These are phyloP conservation scores for Tylopilus orsonianus DNA, from an alignment of 1,284 basidiomycete genomes.

Conservation along the genomic window DNA sequence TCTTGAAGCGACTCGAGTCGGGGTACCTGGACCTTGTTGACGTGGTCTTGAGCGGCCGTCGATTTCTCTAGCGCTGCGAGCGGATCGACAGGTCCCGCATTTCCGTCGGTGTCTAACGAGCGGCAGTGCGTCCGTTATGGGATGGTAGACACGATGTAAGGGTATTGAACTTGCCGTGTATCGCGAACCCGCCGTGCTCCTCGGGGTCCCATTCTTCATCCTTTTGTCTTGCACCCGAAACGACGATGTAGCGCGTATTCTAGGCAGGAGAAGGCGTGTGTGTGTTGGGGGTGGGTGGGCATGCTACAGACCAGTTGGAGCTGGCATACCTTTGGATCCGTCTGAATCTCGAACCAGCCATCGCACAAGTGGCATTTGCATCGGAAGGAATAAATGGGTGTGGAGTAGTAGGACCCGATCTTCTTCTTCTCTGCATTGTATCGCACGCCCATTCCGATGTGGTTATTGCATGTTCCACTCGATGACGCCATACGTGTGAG, in stretches of 20 bases:
- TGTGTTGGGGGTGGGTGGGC: neutral
- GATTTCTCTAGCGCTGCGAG: constrained; percentile 88
- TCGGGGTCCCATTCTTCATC: constrained; percentile 95
- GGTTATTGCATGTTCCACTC: constrained; percentile 87
- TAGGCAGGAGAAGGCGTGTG: constrained; percentile 33
- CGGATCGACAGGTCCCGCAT: constrained; percentile 66
- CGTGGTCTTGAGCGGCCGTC: constrained; percentile 70
- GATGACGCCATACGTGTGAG: neutral
- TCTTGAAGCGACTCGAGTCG: constrained; percentile 78
- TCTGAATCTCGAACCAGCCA: constrained; percentile 95
- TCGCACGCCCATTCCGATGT: constrained; percentile 95
- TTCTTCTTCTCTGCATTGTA: constrained; percentile 99
- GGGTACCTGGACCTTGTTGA: constrained; percentile 69
- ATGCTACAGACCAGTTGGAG: neutral
- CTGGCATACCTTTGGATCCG: constrained; percentile 83
- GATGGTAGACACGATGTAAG: no score
- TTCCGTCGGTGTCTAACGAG: constrained; percentile 68
- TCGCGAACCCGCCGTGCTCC: constrained; percentile 90
- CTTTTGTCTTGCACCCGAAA: constrained; percentile 86
- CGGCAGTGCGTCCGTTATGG: no score
- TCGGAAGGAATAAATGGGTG: constrained; percentile 90
- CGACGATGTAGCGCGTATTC: constrained; percentile 95
- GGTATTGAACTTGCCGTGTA: constrained; percentile 58
- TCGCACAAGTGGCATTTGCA: constrained; percentile 97
- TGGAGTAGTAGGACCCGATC: constrained; percentile 92